Percentiles rank a stretch among this genome's conserved stretches.
Conservation (phyloP, 2,329 filamentous ascomycete species). For the Grosmannia clavigera region DNA sequence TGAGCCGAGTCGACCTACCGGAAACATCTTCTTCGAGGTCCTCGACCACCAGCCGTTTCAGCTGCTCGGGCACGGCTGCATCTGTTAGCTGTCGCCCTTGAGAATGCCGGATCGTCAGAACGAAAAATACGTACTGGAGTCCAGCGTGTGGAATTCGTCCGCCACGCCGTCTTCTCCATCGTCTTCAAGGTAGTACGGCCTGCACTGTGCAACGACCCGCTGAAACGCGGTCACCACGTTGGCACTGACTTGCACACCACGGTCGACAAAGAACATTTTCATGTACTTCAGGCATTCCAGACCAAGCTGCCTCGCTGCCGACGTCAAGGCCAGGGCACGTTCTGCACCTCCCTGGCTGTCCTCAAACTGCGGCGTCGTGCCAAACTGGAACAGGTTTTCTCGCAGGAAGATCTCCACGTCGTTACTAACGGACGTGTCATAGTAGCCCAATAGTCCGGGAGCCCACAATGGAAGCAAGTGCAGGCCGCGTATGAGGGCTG, state of each 20-base stretch:
- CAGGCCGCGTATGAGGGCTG: constrained; percentile 10
- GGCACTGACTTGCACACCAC: constrained; percentile 27
- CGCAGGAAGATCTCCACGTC: constrained; percentile 32
- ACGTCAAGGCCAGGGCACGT: constrained; percentile 20
- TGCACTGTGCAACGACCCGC: constrained; percentile 29
- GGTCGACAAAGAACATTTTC: constrained; percentile 31
- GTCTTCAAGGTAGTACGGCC: constrained; percentile 22
- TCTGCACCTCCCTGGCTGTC: constrained; percentile 20
- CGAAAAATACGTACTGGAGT: constrained; percentile 22
- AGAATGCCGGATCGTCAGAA: no score
- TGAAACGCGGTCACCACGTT: constrained; percentile 30
- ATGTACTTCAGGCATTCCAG: constrained; percentile 33
- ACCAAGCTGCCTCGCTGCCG: constrained; percentile 28
- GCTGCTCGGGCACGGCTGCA: constrained; percentile 30
- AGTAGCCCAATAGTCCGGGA: constrained; percentile 35
- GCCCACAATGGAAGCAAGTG: constrained; percentile 33
- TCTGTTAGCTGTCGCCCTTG: neutral
- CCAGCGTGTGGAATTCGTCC: constrained; percentile 21
- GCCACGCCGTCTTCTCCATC: constrained; percentile 16
- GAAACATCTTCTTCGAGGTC: constrained; percentile 47
- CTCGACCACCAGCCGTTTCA: constrained; percentile 43
- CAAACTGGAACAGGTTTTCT: constrained; percentile 28
- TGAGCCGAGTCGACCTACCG: constrained; percentile 30
- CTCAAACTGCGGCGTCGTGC: constrained; percentile 16
- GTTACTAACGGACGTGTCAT: constrained; percentile 28